These are phyloP conservation scores for Cladosporium sp. DNA, from an alignment of 2,329 filamentous ascomycete species.

Conservation along the genomic window DNA sequence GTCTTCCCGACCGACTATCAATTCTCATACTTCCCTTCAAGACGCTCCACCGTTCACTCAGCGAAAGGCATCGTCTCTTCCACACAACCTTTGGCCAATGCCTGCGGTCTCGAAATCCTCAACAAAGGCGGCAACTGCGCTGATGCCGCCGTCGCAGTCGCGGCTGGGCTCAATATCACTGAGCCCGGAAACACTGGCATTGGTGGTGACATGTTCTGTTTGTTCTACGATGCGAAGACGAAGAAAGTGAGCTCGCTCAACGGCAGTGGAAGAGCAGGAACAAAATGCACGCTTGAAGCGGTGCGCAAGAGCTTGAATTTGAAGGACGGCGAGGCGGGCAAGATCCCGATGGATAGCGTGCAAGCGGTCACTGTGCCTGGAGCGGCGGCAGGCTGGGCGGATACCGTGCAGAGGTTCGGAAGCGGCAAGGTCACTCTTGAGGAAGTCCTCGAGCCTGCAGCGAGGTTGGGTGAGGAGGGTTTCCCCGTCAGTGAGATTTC, in stretches of 20 bases:
- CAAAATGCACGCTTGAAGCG: conserved; percentile 63
- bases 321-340: conserved; percentile 49
- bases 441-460: conserved; percentile 77
- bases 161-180: conserved; percentile 87
- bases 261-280: conserved; percentile 81
- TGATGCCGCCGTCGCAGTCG: conserved; percentile 93
- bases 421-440: conserved; percentile 76
- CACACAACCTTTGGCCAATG: conserved; percentile 83
- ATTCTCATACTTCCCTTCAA: conserved; percentile 67
- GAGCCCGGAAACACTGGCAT: conserved; percentile 93
- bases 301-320: conserved; percentile 68
- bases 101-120: conserved; percentile 82
- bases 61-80: conserved; percentile 87
- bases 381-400: conserved; percentile 88
- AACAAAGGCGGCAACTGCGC: conserved; percentile 88
- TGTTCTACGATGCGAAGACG: conserved; percentile 82
- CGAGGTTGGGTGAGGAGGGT: conserved; percentile 79
- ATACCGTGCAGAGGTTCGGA: conserved; percentile 82
- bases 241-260: conserved; percentile 84
- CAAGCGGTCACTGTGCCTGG: conserved; percentile 86
- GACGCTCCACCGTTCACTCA: conserved; percentile 89
- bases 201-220: conserved; percentile 94
- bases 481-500: conserved; percentile 85
- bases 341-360: conserved; percentile 71
- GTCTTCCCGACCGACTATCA: conserved; percentile 48